Base-by-base conservation (phyloP, 345 rosid genomes). In the Cardamine chenopodiifolia region DNA sequence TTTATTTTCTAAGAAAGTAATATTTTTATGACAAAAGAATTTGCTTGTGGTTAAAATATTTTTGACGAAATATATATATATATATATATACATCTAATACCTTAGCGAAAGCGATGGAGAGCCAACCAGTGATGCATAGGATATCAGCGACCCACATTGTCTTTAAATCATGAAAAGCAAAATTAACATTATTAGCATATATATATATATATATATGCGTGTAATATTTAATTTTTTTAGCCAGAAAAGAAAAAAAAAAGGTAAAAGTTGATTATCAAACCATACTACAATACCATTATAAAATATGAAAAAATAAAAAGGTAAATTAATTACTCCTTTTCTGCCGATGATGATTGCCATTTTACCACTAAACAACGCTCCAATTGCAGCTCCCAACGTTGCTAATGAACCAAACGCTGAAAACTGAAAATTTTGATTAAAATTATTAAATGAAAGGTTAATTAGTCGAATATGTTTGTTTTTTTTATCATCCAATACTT, bases 71-170 rank as follows among this genome's bases (percentile, higher is more conserved):
- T n/a, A 28, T 28, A 39, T 4, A 39, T 12, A 37, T 37, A 10
- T 35, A 34, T 9, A 34, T 32, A 32, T 12, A 42, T 6, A 42
- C 7, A 29, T 29, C 6, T 31, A 4, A 32, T 74, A 88, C 86
- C 88, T 87, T 76, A 0, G 89, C 62, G 37, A 85, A 81, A 18
- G 79, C 85, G 26, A 87, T 85, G 26, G 77, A 60, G 6, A 89
- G 63, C 91, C 91, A 87, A 15, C 94, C 94, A 5, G 57, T 42
- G 63, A 66, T 61, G 59, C 78, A 82, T 6, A 84, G 66, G 28
- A 75, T 15, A 45, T 82, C 70, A 1, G 84, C 78, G 50, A 83
- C 53, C 80, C 85, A 57, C 84, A 85, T 66, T 63, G 83, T 74
- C 85, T 83, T 71, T 3, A 19, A 37, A 40, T 49, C 39, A 29